A percentile compares a stretch with the other conserved stretches of the same genome.
phyloP scores from a whole-genome alignment of 2,329 filamentous ascomycete species.

The Stagonosporopsis rhizophila region DNA sequence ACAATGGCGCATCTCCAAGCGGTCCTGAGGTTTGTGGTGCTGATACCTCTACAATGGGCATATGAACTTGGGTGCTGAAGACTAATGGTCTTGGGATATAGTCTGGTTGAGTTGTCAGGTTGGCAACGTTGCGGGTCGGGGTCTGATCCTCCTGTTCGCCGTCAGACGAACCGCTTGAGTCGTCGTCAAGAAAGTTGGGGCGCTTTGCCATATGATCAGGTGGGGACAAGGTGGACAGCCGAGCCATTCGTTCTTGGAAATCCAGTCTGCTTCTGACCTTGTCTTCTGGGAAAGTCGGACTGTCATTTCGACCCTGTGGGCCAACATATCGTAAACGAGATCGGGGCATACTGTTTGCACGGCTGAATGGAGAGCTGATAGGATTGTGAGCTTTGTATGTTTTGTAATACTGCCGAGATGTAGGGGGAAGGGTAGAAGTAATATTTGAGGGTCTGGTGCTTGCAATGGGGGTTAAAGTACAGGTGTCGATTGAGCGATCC shows the following conservation, averaged over 20 bases:
- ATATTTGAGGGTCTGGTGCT: background rate
- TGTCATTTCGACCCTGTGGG: background rate
- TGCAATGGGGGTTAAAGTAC: background rate
- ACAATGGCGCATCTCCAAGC: background rate
- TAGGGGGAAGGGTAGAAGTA: background rate
- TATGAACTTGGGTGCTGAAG: background rate
- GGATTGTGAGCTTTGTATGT: background rate
- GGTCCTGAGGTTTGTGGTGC: background rate
- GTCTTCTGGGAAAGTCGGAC: background rate
- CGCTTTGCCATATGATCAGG: background rate
- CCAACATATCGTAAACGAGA: background rate
- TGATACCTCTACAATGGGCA: background rate
- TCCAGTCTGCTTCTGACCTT: background rate
- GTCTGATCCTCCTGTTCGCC: background rate
- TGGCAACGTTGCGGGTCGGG: background rate
- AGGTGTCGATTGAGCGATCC: background rate
- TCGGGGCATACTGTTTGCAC: background rate
- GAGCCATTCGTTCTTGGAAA: constrained; percentile 2
- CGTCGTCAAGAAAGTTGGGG: background rate
- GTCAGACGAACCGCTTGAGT: background rate
- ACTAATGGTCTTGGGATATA: background rate
- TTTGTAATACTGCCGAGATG: background rate
- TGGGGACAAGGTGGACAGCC: background rate
- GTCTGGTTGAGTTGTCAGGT: background rate
- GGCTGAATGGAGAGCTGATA: background rate